A percentile compares a stretch with the other conserved stretches of the same genome.
Evolutionary conservation across 495 filamentous ascomycete species (phyloP).

Genomic region (Neurospora sp.): DNA sequence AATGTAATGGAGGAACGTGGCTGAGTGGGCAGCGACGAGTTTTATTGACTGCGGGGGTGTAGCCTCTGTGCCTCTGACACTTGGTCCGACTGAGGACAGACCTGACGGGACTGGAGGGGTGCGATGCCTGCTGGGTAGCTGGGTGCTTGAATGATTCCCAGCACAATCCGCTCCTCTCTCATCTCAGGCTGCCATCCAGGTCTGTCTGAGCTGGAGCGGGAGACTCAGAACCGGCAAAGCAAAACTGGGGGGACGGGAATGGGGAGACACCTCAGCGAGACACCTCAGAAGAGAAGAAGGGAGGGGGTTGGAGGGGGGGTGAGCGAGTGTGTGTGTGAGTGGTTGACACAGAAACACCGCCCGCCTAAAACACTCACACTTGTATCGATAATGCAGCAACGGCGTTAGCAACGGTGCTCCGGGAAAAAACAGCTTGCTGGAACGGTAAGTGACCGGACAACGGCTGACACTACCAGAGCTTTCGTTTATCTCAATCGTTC

Average conservation of each 20-base stretch:
- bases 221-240: neutral
- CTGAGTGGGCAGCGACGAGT: slow-evolving; percentile 25
- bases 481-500: neutral
- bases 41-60: slow-evolving; percentile 28
- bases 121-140: neutral
- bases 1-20: slow-evolving; percentile 17
- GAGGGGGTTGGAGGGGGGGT: neutral
- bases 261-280: neutral
- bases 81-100: neutral
- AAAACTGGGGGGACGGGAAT: neutral
- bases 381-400: neutral
- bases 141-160: neutral
- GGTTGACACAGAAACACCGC: neutral
- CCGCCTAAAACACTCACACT: neutral
- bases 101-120: slow-evolving; percentile 11
- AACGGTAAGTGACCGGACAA: neutral
- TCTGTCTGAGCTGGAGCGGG: neutral
- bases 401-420: neutral
- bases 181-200: neutral
- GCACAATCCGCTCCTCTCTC: neutral
- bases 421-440: neutral
- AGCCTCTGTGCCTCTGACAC: slow-evolving; percentile 4
- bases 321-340: neutral
- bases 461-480: neutral
- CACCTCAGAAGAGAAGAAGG: neutral